phyloP scores from a whole-genome alignment of 1,139 yeast genomes.

The Suhomyces maxii region DNA sequence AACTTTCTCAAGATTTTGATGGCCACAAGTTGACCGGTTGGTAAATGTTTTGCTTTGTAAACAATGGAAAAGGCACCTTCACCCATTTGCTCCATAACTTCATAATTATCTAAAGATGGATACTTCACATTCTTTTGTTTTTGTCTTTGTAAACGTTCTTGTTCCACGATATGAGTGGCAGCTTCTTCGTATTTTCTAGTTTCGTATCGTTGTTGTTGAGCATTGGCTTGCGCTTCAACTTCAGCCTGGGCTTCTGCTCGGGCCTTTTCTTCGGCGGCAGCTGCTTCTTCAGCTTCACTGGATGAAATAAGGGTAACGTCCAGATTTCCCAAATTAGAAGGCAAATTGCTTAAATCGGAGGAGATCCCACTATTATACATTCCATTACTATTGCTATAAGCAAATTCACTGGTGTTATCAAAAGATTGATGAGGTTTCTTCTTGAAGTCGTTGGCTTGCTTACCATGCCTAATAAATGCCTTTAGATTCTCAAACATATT shows the following conservation, averaged over 20 bases:
- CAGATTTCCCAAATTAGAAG: conserved; percentile 4
- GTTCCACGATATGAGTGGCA: conserved; percentile 63
- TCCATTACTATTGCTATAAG: neutral
- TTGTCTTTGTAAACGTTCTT: conserved; percentile 49
- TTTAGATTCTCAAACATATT: conserved; percentile 60
- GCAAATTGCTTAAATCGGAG: conserved; percentile 8
- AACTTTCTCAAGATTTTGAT: conserved; percentile 56
- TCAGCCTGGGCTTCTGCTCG: conserved; percentile 9
- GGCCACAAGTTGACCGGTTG: conserved; percentile 53
- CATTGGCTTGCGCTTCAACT: conserved; percentile 9
- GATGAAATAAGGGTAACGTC: conserved; percentile 6
- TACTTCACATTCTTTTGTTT: conserved; percentile 41
- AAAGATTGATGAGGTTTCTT: conserved; percentile 14
- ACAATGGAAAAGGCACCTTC: conserved; percentile 95
- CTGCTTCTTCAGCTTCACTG: neutral
- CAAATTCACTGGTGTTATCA: conserved; percentile 6
- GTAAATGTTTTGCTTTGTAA: conserved; percentile 60
- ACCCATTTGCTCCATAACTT: conserved; percentile 48
- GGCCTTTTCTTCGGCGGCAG: conserved; percentile 2
- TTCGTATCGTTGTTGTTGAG: conserved; percentile 10
- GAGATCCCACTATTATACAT: neutral
- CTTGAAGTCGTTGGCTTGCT: conserved; percentile 58
- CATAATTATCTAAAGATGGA: conserved; percentile 46
- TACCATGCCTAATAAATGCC: conserved; percentile 83
- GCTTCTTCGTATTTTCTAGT: conserved; percentile 48